Conservation (phyloP, 495 filamentous ascomycete species). For the Trichoderma erinaceum region DNA sequence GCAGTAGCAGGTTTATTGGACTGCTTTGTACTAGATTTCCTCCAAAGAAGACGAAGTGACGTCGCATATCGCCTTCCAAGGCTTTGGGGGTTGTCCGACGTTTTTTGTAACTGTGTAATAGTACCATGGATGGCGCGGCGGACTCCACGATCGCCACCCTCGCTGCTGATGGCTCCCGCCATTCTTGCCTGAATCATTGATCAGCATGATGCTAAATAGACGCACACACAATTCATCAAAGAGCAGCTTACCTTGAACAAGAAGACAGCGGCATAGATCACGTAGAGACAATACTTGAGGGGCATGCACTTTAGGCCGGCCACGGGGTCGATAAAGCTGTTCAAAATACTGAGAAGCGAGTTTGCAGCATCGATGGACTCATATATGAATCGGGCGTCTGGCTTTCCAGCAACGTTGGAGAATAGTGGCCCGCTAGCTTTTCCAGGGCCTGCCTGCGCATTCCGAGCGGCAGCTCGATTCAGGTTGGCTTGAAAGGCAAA, state of each 20-base stretch:
- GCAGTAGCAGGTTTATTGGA: background rate
- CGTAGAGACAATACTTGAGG: conserved; percentile 51
- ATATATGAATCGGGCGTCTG: conserved; percentile 58
- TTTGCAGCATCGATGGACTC: conserved; percentile 59
- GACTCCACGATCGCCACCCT: background rate
- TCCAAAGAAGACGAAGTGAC: conserved; percentile 9
- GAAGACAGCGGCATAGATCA: conserved; percentile 26
- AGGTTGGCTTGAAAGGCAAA: conserved; percentile 64
- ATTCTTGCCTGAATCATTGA: background rate
- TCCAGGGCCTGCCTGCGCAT: conserved; percentile 29
- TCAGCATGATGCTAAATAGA: background rate
- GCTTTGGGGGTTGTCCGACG: conserved; percentile 10
- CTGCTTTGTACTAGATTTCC: conserved; percentile 9
- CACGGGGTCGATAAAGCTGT: conserved; percentile 48
- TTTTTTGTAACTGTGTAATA: conserved; percentile 12
- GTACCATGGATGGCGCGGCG: conserved; percentile 15
- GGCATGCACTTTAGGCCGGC: conserved; percentile 55
- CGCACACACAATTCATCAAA: background rate
- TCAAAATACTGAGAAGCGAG: conserved; percentile 50
- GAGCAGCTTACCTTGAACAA: conserved; percentile 4
- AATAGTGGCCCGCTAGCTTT: conserved; percentile 36
- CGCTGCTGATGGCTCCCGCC: conserved; percentile 12
- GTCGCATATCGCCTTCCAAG: conserved; percentile 10
- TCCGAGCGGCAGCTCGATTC: conserved; percentile 47
- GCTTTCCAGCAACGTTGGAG: conserved; percentile 50